A percentile compares a stretch with the other conserved stretches of the same genome.
These are phyloP conservation scores for Plasmodium inui DNA, from an alignment of 169 alveolate species.

Conservation along the genomic window DNA sequence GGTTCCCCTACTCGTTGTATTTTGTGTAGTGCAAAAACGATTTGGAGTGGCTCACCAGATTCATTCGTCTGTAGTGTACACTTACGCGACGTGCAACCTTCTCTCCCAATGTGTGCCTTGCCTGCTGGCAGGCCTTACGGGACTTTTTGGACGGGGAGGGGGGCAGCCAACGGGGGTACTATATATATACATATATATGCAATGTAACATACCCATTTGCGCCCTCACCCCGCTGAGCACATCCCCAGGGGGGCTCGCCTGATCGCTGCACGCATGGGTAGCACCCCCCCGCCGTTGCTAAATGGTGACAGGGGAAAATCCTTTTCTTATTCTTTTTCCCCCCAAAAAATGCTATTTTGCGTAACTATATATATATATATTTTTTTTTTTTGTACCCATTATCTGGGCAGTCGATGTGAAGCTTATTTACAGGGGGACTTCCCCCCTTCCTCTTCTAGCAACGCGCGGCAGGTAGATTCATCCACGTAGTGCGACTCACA, in stretches of 20 bases:
- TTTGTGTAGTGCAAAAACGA: background rate
- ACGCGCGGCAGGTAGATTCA: background rate
- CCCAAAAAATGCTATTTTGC: background rate
- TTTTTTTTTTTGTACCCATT: background rate
- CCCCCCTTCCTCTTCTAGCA: background rate
- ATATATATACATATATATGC: too few species aligned
- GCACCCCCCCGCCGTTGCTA: background rate
- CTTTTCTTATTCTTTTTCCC: background rate
- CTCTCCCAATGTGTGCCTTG: background rate
- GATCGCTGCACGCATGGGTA: background rate
- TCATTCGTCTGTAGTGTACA: background rate
- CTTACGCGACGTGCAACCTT: background rate
- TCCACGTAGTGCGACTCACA: background rate
- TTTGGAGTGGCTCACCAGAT: background rate
- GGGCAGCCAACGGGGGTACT: background rate
- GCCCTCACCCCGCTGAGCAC: background rate
- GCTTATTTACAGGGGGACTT: background rate
- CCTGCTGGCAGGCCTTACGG: background rate
- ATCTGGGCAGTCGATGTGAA: background rate
- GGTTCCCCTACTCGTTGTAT: background rate
- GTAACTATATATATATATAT: background rate
- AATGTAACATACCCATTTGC: background rate
- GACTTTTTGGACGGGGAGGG: background rate
- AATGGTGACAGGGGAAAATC: background rate
- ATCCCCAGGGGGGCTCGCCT: background rate